Base-by-base conservation (phyloP, 805 yeast genomes). In the Middelhovenomyces tepae region DNA sequence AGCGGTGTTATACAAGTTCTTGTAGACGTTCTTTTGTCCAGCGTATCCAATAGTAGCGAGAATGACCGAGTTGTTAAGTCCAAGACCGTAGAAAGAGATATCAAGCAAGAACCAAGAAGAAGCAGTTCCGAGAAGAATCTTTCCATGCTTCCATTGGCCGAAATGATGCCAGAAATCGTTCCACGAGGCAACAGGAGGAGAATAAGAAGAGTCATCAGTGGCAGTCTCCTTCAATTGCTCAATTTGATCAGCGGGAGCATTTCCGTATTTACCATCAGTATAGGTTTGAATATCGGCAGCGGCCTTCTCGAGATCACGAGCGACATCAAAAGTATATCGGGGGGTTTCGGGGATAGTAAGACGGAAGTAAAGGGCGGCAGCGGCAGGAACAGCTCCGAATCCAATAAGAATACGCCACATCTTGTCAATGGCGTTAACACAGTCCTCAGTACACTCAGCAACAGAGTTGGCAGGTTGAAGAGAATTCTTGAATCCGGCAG, bases 341-440 rank as follows among this genome's bases (percentile, higher is more conserved):
- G 95, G 95, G 27, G 94, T 82, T 67, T 85, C 95, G 40, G 95
- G 94, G 57, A 85, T 85, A 42, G 95, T 85, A 60, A 85, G 74
- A 73, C 95, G 80, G 67, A 71, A 85, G 68, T 85, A 85, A 31
- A 65, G 70, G 28, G 94, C 93, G 57, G 79, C 57, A 41, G 68
- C 45, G 60, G 94, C 95, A 47, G 95, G 95, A 47, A 85, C 80
- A 65, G 83, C 76, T 56, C 95, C 95, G 44, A 87, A 70, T 52
- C 95, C 95, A 55, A 85, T 62, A 39, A 85, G 60, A 43, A 85
- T 70, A 76, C 95, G 82, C 95, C 95, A 85, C 85, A 84, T 83
- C 64, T 78, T 85, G 64, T 85, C 95, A 62, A 80, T 71, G 35
- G 94, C 94, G 54, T 66, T 73, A 40, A 63, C 56, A 77, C 95